Conservation (phyloP, 1,139 yeast genomes). For the Taiozyma sp. region DNA sequence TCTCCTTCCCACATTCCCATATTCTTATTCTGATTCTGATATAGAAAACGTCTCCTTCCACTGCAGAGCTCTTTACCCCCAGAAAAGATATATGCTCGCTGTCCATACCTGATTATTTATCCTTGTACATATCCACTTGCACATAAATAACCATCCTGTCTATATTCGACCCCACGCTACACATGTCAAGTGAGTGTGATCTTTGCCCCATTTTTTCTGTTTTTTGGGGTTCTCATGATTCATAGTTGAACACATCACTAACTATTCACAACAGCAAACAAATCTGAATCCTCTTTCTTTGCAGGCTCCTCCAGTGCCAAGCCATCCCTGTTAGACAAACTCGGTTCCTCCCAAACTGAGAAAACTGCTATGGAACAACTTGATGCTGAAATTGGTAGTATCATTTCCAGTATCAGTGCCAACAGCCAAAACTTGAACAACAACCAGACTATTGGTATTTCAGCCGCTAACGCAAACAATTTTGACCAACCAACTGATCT, state of each 20-base stretch:
- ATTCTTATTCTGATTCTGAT: too few species aligned
- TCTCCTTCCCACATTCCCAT: too few species aligned
- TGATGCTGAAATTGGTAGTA: conserved; percentile 41
- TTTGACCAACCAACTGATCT: conserved; percentile 29
- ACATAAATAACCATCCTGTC: neutral
- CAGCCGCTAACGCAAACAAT: conserved; percentile 22
- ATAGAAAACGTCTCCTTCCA: too few species aligned
- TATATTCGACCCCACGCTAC: neutral
- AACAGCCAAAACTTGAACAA: conserved; percentile 23
- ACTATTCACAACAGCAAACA: neutral
- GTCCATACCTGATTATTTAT: neutral
- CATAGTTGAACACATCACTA: neutral
- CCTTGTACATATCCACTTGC: neutral
- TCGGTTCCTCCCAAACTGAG: conserved; percentile 12
- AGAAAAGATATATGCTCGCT: neutral
- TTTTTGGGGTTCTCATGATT: neutral
- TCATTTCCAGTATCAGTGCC: conserved; percentile 32
- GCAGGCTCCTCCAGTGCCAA: neutral
- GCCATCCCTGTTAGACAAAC: conserved; percentile 2
- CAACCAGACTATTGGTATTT: conserved; percentile 6
- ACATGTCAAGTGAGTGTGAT: neutral
- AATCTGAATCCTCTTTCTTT: neutral
- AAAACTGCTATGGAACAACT: conserved; percentile 12
- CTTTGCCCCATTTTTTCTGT: neutral
- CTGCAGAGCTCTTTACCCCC: neutral